Evolutionary conservation across 1,139 yeast genomes (phyloP).

Genomic region (Blastobotrys serpentis): DNA sequence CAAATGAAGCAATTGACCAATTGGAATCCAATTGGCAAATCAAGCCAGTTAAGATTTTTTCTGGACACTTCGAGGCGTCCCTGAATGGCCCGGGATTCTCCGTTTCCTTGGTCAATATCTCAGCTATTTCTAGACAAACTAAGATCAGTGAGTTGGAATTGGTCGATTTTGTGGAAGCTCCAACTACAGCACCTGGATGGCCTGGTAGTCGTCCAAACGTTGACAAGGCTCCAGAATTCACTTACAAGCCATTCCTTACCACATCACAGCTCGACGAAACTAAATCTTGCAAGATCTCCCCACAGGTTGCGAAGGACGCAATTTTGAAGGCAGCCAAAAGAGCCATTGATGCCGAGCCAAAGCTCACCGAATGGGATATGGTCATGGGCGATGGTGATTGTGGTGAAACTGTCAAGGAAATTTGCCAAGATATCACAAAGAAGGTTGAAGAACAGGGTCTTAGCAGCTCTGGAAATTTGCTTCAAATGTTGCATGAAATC

Average conservation of each 20-base stretch:
- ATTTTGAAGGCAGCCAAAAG: conserved; percentile 43
- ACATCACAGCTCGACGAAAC: conserved; percentile 1
- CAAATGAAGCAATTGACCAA: conserved; percentile 39
- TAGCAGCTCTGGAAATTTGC: conserved; percentile 31
- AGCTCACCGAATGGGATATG: conserved; percentile 51
- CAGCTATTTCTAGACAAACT: conserved; percentile 22
- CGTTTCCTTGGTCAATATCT: conserved; percentile 47
- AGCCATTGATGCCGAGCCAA: conserved; percentile 47
- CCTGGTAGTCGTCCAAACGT: conserved; percentile 15
- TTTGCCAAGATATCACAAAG: conserved; percentile 43
- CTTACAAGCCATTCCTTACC: conserved; percentile 5
- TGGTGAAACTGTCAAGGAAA: conserved; percentile 49
- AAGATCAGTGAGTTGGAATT: conserved; percentile 29
- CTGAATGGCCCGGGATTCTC: conserved; percentile 54
- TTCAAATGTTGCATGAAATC: conserved; percentile 32
- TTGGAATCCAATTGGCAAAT: conserved; percentile 42
- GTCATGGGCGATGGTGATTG: conserved; percentile 56
- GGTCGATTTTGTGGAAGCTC: conserved; percentile 41
- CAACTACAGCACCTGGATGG: conserved; percentile 47
- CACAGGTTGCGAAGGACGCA: conserved; percentile 7
- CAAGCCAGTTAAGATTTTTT: conserved; percentile 44
- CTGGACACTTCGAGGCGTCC: conserved; percentile 52
- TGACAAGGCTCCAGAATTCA: conserved; percentile 19
- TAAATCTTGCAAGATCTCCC: conserved; percentile 2
- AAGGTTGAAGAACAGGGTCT: conserved; percentile 37